phyloP scores from a whole-genome alignment of 176 grass and related monocot genomes.

The Poa pratensis region DNA sequence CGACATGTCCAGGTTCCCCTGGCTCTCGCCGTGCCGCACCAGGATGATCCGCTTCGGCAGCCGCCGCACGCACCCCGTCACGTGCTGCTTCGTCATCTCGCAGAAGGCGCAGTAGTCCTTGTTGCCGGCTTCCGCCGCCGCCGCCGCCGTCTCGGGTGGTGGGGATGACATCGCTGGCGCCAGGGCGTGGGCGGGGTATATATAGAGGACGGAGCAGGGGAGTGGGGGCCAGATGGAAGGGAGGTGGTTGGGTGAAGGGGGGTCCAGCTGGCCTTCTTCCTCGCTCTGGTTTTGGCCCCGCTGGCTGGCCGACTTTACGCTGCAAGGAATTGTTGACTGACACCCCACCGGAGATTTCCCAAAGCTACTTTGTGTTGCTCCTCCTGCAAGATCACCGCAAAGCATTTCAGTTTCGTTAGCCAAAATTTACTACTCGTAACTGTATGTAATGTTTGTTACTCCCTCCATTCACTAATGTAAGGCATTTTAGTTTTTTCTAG shows the following conservation, averaged over 20 bases:
- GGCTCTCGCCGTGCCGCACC: constrained; percentile 92
- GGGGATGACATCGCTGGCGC: constrained; percentile 48
- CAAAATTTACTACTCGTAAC: too few relatives aligned
- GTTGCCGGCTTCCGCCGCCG: not conserved
- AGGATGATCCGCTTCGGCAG: constrained; percentile 95
- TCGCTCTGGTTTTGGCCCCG: not conserved
- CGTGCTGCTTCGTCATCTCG: constrained; percentile 59
- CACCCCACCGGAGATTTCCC: not conserved
- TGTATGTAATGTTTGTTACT: too few relatives aligned
- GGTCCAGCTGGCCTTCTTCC: constrained; percentile 27
- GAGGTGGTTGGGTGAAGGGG: constrained; percentile 26
- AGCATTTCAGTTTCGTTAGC: too few relatives aligned
- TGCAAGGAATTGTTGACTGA: not conserved
- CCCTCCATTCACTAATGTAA: too few relatives aligned
- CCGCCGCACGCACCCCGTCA: constrained; percentile 39
- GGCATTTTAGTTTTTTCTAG: too few relatives aligned
- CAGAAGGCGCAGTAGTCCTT: constrained; percentile 43
- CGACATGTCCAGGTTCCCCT: constrained; percentile 93
- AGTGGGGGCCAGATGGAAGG: not conserved
- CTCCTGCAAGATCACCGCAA: too few relatives aligned
- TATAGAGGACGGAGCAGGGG: not conserved
- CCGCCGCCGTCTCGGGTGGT: not conserved
- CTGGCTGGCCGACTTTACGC: constrained; percentile 34
- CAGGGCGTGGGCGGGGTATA: constrained; percentile 8
- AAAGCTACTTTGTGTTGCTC: too few relatives aligned